Base-by-base conservation (phyloP, 139 green algal species). In the Coelastrella sp. region DNA sequence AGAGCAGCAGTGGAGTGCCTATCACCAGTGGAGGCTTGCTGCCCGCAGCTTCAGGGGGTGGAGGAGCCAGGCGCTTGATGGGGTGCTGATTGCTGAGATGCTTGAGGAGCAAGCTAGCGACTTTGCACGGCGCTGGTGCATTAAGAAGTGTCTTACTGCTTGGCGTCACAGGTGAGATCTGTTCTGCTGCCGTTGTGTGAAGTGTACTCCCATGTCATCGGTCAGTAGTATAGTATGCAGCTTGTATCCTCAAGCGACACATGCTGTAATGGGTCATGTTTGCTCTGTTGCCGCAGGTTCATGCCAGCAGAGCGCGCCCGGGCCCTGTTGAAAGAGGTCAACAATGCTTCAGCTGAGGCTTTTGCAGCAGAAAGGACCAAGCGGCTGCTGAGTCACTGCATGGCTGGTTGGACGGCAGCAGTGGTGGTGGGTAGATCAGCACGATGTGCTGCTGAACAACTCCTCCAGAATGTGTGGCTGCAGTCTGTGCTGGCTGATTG, bases 301-400 rank as follows among this genome's bases (percentile, higher is more conserved):
- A 13, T 62, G 38, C 32, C 71, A 43, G 71, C 6, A 11, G 25
- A 11, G 19, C 30, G 45, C 4, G 30, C 72, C 25, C 72, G 66
- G 21, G 41, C 17, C 30, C 34, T 81, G 74, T 34, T 81, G 23
- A 19, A 51, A 4, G 74, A 69, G 25, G 74, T 34, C 27, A 41
- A 40, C 37, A 30, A 8, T 25, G 74, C 74, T 13, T n/a, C 34
- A 53, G 74, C 74, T 8, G 51, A 51, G 35, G 51, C 41, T 25
- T 81, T 81, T 69, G 74, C 74, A 25, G 74, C 74, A 27, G 38
- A n/a, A 19, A 21, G 74, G 4, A 23, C 38, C 34, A 50, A 68
- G 74, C 74, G 74, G 32, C 34, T 81, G 51, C 74, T 81, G 74
- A 19, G 25, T 1, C 74, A 81, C 74, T 81, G 74, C 35, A 34